These are phyloP conservation scores for Gypsophila paniculata DNA, from an alignment of 179 eudicot species.

Conservation along the genomic window DNA sequence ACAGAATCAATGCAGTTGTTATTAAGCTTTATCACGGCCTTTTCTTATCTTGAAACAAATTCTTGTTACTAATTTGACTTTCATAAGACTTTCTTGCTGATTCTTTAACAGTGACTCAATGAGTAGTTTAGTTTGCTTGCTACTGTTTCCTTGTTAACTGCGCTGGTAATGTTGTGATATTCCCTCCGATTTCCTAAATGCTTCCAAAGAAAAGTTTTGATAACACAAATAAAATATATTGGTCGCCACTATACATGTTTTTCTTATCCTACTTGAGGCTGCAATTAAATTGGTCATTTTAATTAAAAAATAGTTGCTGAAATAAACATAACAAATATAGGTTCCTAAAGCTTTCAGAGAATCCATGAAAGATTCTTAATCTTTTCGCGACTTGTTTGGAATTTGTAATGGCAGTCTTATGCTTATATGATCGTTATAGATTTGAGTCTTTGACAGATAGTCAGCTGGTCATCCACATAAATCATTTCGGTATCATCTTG, in stretches of 20 bases:
- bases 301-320: no score
- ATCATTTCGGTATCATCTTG: background rate
- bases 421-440: background rate
- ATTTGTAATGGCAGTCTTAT: background rate
- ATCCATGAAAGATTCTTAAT: background rate
- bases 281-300: background rate
- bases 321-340: no score
- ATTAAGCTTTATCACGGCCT: background rate
- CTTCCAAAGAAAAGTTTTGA: no score
- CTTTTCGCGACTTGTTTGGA: background rate
- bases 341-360: no score
- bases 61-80: background rate
- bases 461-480: background rate
- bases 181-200: no score
- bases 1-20: background rate
- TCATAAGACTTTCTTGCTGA: background rate
- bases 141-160: background rate
- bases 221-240: no score
- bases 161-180: background rate
- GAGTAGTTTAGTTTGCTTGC: constrained; percentile 4
- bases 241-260: no score
- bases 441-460: background rate
- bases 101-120: background rate
- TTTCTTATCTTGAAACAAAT: background rate
- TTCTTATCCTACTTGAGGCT: no score